Base-by-base conservation (phyloP, 306 rosid species). In the Sphenostylis stenocarpa region DNA sequence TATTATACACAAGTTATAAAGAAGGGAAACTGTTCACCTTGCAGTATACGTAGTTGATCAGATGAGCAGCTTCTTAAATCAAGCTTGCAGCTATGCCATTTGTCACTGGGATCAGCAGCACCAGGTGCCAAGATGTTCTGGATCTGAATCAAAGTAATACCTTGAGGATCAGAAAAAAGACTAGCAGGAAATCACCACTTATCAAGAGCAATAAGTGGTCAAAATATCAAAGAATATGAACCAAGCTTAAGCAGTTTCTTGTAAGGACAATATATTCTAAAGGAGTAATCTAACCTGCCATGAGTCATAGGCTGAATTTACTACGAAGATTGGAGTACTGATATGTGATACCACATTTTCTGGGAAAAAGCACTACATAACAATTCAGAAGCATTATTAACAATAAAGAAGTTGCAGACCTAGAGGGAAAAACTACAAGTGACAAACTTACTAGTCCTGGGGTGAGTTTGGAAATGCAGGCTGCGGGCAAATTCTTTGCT, bases 251-350 rank as follows among this genome's bases (percentile, higher is more conserved):
- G 43, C 52, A 36, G 2, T 47, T 77, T 58, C 33, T n/a, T 57
- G 47, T 4, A 20, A 36, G 41, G 21, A 61, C 36, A 67, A 72
- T 39, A 62, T 34, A 57, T 65, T 49, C 44, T 29, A 24, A 67
- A 45, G 31, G 29, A 57, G 64, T 38, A 73, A 81, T 70, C 84
- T 80, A 56, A 95, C 99, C 99, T 95, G 99, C 97, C 98, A 95
- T 52, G 96, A 84, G 82, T 95, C 98, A 74, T 95, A 95, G 78
- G 98, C 96, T 45, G 98, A 83, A 77, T 92, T 92, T 57, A 95
- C 92, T 36, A 87, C 56, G 81, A 95, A 95, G 67, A 92, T 79
- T 31, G 96, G 96, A 5, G 97, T 85, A 8, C 6, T 75, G 67
- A 92, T 90, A 47, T 80, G 70, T 78, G 86, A 75, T 69, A 52